Base-by-base conservation (phyloP, 1,139 yeast genomes). In the Pichia sp. region DNA sequence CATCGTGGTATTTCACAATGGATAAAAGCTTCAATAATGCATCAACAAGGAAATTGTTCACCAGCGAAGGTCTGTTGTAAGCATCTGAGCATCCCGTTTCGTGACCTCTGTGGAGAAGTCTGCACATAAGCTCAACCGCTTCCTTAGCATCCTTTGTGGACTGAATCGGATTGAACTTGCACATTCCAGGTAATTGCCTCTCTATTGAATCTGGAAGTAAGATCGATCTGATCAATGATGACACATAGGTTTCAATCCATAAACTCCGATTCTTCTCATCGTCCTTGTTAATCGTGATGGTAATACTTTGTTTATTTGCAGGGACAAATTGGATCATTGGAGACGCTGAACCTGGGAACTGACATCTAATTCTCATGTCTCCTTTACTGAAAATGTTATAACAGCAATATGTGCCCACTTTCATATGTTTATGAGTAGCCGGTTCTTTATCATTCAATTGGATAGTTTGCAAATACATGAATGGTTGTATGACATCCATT, bases 191-290 rank as follows among this genome's bases (percentile, higher is more conserved):
- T 44, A 48, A 64, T 66, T 50, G 82, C 64, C 83, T 73, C 34
- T 73, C 77, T 15, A 70, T 67, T 35, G 71, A 84, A 46, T 80
- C 87, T 27, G 79, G 69, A 45, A 77, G 83, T 31, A 86, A 60
- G 20, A 88, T 56, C 17, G 86, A 66, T 49, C 98, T 67, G 30
- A 86, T 72, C 48, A 87, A 66, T 3, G 83, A 72, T 43, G 86
- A 77, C 34, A 86, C 77, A 56, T 76, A 84, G 0, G 94, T 74
- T 55, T 91, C 96, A 23, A 67, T 66, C 97, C 97, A 88, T 24
- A 72, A 41, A 9, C 32, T 14, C 22, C 56, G 53, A 1, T 64
- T 66, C 13, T 60, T 55, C 3, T 10, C 16, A 24, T 50, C 49
- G 8, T 39, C 43, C 1, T 17, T 16, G n/a, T 30, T 41, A 4